phyloP scores from a whole-genome alignment of 495 filamentous ascomycete genomes.

The Ascodesmis nigricans region DNA sequence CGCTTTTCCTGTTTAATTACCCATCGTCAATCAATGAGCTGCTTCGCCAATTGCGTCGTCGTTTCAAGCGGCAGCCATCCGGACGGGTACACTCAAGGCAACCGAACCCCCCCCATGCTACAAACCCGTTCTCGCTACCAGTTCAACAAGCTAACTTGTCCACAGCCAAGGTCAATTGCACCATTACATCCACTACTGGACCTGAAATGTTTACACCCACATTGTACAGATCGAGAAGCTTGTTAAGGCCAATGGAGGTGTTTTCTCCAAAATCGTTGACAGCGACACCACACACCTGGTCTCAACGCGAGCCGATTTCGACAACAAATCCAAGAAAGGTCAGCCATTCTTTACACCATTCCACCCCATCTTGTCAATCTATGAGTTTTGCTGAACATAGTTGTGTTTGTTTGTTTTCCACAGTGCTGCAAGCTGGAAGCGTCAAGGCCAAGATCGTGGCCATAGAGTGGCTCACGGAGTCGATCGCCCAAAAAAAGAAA shows the following conservation, averaged over 20 bases:
- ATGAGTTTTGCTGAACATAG: constrained; percentile 1
- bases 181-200: no score
- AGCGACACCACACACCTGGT: constrained; percentile 38
- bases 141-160: no score
- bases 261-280: constrained; percentile 27
- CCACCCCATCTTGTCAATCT: neutral
- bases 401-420: constrained; percentile 2
- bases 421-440: constrained; percentile 31
- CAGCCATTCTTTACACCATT: neutral
- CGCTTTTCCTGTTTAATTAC: no score
- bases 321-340: constrained; percentile 25
- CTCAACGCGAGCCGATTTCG: constrained; percentile 31
- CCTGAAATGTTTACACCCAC: no score
- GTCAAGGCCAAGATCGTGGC: constrained; percentile 34
- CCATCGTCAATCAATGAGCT: no score
- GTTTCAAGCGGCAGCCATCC: no score
- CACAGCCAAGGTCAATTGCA: no score
- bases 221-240: constrained; percentile 26
- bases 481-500: constrained; percentile 25
- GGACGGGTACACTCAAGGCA: no score
- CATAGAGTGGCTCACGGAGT: constrained; percentile 39
- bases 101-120: no score
- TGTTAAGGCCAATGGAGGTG: constrained; percentile 30
- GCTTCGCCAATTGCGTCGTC: no score
- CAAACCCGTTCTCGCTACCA: no score